Conservation (phyloP, 176 grass and related monocot genomes). For the Hyparrhenia diplandra region DNA sequence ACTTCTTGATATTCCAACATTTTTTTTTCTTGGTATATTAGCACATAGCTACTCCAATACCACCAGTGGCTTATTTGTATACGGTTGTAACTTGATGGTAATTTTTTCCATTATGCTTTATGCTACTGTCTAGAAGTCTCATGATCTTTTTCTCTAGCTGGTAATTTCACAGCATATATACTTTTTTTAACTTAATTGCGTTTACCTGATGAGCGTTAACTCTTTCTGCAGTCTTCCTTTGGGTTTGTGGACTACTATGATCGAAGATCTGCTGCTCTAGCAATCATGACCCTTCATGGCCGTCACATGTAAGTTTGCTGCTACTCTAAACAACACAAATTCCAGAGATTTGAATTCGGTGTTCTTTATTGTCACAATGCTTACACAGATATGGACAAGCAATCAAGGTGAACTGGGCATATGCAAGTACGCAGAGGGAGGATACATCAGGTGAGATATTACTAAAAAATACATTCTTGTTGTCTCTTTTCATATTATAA, state of each 20-base stretch:
- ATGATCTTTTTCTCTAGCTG: neutral
- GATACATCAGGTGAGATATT: slow-evolving; percentile 65
- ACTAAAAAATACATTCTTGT: neutral
- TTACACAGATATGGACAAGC: slow-evolving; percentile 73
- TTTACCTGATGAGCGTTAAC: slow-evolving; percentile 24
- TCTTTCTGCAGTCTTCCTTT: slow-evolving; percentile 62
- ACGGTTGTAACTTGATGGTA: slow-evolving; percentile 2
- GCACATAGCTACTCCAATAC: neutral
- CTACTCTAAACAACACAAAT: slow-evolving; percentile 1
- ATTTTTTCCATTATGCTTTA: neutral
- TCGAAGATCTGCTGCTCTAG: slow-evolving; percentile 70
- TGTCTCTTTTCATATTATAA: slow-evolving; percentile 19
- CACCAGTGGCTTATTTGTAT: neutral
- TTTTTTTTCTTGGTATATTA: slow-evolving; percentile 1
- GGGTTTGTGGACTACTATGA: slow-evolving; percentile 93
- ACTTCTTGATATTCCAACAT: slow-evolving; percentile 14
- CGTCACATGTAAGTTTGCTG: slow-evolving; percentile 60
- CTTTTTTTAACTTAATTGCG: neutral
- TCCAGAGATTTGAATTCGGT: slow-evolving; percentile 5
- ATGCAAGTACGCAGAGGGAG: slow-evolving; percentile 80
- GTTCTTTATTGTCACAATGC: slow-evolving; percentile 1
- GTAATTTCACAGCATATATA: neutral
- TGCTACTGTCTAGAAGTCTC: neutral
- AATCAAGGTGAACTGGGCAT: slow-evolving; percentile 90
- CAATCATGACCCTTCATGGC: slow-evolving; percentile 73